Conservation (phyloP, 805 yeast species). For the Candida insectalens region DNA sequence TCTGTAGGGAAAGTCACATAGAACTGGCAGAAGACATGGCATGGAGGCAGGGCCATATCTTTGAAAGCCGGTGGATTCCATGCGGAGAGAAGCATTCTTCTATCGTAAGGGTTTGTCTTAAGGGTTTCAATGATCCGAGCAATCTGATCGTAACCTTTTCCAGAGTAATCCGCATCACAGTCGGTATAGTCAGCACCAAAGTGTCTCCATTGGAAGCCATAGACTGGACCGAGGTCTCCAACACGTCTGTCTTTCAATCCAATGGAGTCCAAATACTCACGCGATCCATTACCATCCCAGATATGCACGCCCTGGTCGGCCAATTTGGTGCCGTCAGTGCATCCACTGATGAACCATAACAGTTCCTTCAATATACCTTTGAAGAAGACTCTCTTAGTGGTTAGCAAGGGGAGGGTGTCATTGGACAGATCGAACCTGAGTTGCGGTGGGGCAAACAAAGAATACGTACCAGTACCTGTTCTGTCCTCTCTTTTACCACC, state of each 20-base stretch:
- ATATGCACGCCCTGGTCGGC: slow-evolving; percentile 85
- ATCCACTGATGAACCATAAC: slow-evolving; percentile 86
- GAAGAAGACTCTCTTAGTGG: slow-evolving; percentile 88
- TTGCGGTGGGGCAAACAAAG: slow-evolving; percentile 94
- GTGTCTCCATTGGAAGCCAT: slow-evolving; percentile 99
- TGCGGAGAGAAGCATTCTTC: slow-evolving; percentile 90
- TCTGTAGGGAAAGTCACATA: slow-evolving; percentile 57
- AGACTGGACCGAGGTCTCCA: slow-evolving; percentile 97
- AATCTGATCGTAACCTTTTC: slow-evolving; percentile 87
- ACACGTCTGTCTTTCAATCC: slow-evolving; percentile 76
- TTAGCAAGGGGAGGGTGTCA: slow-evolving; percentile 75
- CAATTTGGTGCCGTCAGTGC: slow-evolving; percentile 76
- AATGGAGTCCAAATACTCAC: slow-evolving; percentile 77
- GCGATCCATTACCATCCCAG: slow-evolving; percentile 98
- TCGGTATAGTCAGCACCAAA: slow-evolving; percentile 90
- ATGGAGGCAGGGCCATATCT: slow-evolving; percentile 96
- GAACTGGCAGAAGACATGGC: slow-evolving; percentile 94
- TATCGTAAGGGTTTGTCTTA: slow-evolving; percentile 84
- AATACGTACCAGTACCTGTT: slow-evolving; percentile 93
- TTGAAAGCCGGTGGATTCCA: slow-evolving; percentile 98
- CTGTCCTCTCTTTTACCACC: slow-evolving; percentile 94
- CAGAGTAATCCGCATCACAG: slow-evolving; percentile 80
- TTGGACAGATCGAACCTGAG: slow-evolving; percentile 68
- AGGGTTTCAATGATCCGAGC: slow-evolving; percentile 69
- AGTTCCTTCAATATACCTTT: slow-evolving; percentile 84